Percentiles rank a stretch among this genome's conserved stretches.
Evolutionary conservation across 1,284 basidiomycete genomes (phyloP).

Genomic region (Veloporphyrellus conicus): DNA sequence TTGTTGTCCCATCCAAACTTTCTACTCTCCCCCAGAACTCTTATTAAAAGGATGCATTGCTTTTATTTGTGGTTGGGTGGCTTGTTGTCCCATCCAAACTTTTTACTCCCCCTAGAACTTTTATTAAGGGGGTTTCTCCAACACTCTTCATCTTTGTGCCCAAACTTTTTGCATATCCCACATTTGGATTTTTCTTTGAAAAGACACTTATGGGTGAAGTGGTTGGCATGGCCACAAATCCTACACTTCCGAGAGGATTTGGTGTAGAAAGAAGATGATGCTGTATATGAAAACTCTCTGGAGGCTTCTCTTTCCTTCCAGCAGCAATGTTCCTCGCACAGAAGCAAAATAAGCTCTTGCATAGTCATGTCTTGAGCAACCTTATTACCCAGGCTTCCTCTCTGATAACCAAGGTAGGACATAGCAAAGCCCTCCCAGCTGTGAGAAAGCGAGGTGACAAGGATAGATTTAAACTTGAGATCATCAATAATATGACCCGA

Average conservation of each 20-base stretch:
- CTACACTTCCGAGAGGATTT: background rate
- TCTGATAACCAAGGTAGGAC: background rate
- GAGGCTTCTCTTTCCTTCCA: background rate
- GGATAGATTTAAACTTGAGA: background rate
- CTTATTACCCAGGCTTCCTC: background rate
- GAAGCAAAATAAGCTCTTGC: background rate
- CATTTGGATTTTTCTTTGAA: conserved; percentile 1
- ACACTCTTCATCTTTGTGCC: background rate
- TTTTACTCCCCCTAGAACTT: no score
- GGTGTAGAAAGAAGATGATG: no score
- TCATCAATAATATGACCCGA: background rate
- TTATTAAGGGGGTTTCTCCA: conserved; percentile 2
- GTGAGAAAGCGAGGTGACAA: background rate
- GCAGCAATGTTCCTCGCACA: background rate
- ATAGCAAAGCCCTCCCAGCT: background rate
- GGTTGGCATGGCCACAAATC: background rate
- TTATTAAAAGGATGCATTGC: no score
- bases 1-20: background rate
- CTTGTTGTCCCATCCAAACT: background rate
- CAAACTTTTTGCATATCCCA: background rate
- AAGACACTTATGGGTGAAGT: background rate
- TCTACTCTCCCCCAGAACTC: no score
- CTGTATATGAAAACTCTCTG: no score
- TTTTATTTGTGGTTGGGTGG: no score
- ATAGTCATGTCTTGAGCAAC: background rate